These are phyloP conservation scores for Auriscalpium orientale DNA, from an alignment of 768 basidiomycete genomes.

Conservation along the genomic window DNA sequence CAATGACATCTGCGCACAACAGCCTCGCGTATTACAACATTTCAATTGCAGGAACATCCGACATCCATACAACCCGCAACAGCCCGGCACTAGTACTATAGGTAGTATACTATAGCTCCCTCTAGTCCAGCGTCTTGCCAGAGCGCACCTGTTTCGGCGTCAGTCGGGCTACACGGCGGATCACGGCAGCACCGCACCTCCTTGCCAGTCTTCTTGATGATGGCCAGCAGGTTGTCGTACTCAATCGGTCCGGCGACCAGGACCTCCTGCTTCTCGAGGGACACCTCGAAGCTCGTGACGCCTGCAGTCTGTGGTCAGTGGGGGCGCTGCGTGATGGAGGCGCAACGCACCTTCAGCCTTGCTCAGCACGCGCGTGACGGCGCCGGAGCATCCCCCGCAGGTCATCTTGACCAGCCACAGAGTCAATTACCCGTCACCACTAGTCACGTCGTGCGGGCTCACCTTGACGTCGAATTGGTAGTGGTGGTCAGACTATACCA, in stretches of 20 bases:
- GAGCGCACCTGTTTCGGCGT: slow-evolving; percentile 5
- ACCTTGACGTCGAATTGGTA: slow-evolving; percentile 88
- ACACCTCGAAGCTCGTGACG: slow-evolving; percentile 50
- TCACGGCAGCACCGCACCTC: slow-evolving; percentile 41
- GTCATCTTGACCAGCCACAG: slow-evolving; percentile 56
- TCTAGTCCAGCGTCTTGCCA: background rate
- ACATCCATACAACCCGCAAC: too few species aligned
- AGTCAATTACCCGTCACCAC: background rate
- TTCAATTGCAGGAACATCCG: too few species aligned
- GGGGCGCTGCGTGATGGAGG: slow-evolving; percentile 3
- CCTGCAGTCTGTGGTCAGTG: slow-evolving; percentile 22
- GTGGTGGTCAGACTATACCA: slow-evolving; percentile 27
- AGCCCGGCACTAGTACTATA: too few species aligned
- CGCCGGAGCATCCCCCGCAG: slow-evolving; percentile 81
- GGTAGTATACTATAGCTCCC: background rate
- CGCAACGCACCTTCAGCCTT: slow-evolving; percentile 48
- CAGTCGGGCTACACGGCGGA: background rate
- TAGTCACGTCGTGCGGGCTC: background rate
- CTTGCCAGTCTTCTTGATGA: slow-evolving; percentile 90
- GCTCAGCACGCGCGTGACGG: slow-evolving; percentile 64
- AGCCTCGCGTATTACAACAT: too few species aligned
- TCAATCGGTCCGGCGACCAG: slow-evolving; percentile 50
- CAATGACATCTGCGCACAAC: too few species aligned
- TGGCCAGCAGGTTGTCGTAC: slow-evolving; percentile 60
- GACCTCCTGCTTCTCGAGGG: slow-evolving; percentile 66